A percentile compares a stretch with the other conserved stretches of the same genome.
Evolutionary conservation across 192 early-diverging fungal genomes (phyloP).

Genomic region (Coemansia sp.): DNA sequence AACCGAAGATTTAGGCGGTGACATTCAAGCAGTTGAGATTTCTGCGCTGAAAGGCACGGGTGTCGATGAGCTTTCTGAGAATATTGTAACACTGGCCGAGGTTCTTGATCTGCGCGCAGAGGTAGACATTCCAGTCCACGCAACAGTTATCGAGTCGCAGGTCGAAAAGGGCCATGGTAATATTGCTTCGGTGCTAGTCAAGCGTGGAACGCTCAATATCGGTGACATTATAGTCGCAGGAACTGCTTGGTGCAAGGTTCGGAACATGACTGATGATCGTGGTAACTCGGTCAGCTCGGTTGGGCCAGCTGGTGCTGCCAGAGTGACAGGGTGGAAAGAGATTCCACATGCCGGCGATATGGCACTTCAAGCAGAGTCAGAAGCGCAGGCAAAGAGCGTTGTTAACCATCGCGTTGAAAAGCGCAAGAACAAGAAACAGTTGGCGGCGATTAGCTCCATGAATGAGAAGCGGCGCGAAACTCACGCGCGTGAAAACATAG

Average conservation of each 20-base stretch:
- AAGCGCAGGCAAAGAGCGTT: slow-evolving; percentile 70
- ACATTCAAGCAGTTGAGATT: slow-evolving; percentile 85
- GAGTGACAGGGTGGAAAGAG: slow-evolving; percentile 91
- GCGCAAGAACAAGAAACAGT: slow-evolving; percentile 60
- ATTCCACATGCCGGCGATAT: slow-evolving; percentile 88
- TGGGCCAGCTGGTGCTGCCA: slow-evolving; percentile 82
- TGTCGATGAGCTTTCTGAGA: slow-evolving; percentile 86
- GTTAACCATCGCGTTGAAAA: slow-evolving; percentile 66
- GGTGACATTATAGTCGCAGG: slow-evolving; percentile 86
- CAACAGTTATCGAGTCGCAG: slow-evolving; percentile 84
- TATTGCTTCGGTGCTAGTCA: slow-evolving; percentile 84
- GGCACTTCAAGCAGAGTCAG: slow-evolving; percentile 69
- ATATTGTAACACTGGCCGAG: slow-evolving; percentile 82
- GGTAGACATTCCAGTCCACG: slow-evolving; percentile 73
- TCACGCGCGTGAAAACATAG: slow-evolving; percentile 56
- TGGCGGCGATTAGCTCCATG: slow-evolving; percentile 70
- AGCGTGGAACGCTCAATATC: slow-evolving; percentile 79
- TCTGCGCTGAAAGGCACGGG: slow-evolving; percentile 87
- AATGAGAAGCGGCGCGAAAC: slow-evolving; percentile 69
- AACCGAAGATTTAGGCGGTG: slow-evolving; percentile 91
- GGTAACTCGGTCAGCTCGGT: slow-evolving; percentile 71
- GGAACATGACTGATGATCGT: slow-evolving; percentile 77
- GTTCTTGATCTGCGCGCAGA: slow-evolving; percentile 87
- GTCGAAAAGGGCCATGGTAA: slow-evolving; percentile 83
- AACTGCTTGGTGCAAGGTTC: slow-evolving; percentile 81